Percentiles rank a stretch among this genome's conserved stretches.
Evolutionary conservation across 2,329 filamentous ascomycete genomes (phyloP).

Genomic region (Chalara sp.): DNA sequence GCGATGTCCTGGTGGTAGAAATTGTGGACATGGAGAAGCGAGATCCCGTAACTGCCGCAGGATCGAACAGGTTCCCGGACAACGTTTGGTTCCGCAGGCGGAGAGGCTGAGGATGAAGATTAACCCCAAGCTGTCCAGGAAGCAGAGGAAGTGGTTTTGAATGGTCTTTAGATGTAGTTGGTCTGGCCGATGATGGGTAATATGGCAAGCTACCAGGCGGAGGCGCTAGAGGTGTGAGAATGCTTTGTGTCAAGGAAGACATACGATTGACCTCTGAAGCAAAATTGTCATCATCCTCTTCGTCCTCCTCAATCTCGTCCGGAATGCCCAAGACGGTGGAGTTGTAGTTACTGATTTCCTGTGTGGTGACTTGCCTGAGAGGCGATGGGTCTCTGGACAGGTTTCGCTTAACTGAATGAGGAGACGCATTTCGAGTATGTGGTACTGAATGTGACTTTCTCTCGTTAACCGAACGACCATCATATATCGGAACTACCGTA

Average conservation of each 20-base stretch:
- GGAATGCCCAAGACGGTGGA: constrained; percentile 33
- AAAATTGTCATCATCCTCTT: constrained; percentile 57
- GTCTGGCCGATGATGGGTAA: neutral
- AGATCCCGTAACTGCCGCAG: constrained; percentile 17
- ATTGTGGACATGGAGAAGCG: constrained; percentile 26
- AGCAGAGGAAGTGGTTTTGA: constrained; percentile 24
- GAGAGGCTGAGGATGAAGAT: constrained; percentile 11
- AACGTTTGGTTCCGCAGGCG: constrained; percentile 5
- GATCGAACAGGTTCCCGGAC: constrained; percentile 1
- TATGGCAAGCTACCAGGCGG: constrained; percentile 10
- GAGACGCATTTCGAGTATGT: constrained; percentile 15
- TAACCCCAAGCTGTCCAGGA: constrained; percentile 12
- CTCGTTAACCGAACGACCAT: constrained; percentile 4
- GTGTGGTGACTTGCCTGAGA: constrained; percentile 33
- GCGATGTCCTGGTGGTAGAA: constrained; percentile 12
- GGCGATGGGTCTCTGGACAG: constrained; percentile 38
- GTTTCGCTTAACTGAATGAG: constrained; percentile 9
- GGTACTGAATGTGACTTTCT: constrained; percentile 11
- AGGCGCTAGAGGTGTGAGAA: constrained; percentile 22
- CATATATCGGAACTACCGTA: constrained; percentile 1
- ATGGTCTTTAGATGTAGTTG: constrained; percentile 4
- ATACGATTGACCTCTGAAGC: constrained; percentile 31
- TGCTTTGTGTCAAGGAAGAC: constrained; percentile 12
- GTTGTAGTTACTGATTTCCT: constrained; percentile 13
- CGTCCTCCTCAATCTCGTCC: constrained; percentile 41